Evolutionary conservation across 2,329 filamentous ascomycete genomes (phyloP).

Genomic region (Scopulariopsis brevicaulis): DNA sequence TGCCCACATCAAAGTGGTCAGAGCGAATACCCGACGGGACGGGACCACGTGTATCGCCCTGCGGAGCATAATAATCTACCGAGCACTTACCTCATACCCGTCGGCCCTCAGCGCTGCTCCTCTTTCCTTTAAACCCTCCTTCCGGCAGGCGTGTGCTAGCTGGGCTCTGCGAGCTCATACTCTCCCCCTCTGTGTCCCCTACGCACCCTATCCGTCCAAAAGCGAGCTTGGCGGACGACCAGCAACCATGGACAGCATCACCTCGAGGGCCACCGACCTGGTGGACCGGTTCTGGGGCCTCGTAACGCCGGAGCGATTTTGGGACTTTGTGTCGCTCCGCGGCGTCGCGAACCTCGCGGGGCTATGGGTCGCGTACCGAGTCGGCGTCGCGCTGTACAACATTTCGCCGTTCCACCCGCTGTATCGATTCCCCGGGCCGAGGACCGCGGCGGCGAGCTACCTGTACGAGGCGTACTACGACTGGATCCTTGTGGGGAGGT

Average conservation of each 20-base stretch:
- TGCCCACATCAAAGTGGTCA: background rate
- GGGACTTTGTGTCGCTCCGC: background rate
- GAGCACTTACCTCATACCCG: background rate
- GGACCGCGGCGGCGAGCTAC: conserved; percentile 21
- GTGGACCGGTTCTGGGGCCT: background rate
- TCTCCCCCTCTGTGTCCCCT: background rate
- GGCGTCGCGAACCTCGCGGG: conserved; percentile 8
- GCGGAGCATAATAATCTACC: no score
- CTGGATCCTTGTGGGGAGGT: conserved; percentile 20
- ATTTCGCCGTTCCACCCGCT: conserved; percentile 27
- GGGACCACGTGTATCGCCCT: background rate
- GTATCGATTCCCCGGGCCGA: conserved; percentile 23
- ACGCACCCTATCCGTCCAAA: background rate
- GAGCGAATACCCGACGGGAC: background rate
- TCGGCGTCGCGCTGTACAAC: conserved; percentile 19
- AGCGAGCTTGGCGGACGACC: no score
- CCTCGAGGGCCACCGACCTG: background rate
- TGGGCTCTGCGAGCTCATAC: background rate
- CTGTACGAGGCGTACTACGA: conserved; percentile 26
- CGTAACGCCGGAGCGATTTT: no score
- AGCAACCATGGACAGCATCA: no score
- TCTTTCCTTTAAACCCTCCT: background rate
- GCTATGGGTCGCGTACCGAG: conserved; percentile 17
- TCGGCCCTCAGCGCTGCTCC: background rate
- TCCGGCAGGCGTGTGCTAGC: background rate